Evolutionary conservation across 768 basidiomycete genomes (phyloP).

Genomic region (Panus rudis): DNA sequence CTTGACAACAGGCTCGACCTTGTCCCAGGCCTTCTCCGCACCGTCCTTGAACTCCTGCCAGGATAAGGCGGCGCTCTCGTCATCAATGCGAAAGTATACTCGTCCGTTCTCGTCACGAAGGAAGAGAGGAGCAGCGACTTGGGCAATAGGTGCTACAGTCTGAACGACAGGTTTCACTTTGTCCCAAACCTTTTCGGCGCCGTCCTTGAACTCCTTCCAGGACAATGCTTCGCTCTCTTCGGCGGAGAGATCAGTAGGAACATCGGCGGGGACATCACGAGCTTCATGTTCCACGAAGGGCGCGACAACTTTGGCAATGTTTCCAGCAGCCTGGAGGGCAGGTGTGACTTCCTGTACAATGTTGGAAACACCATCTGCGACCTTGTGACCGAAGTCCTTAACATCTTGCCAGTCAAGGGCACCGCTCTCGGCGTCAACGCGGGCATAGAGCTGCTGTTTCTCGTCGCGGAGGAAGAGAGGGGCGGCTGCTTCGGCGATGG

Average conservation of each 20-base stretch:
- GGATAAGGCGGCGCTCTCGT: not conserved
- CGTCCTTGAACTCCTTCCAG: not conserved
- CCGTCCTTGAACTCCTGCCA: not conserved
- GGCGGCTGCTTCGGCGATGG: no score
- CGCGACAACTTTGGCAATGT: not conserved
- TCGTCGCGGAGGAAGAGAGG: no score
- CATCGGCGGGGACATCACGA: not conserved
- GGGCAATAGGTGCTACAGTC: not conserved
- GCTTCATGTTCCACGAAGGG: not conserved
- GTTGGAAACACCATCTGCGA: no score
- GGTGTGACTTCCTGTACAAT: not conserved
- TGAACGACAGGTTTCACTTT: not conserved
- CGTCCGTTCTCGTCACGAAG: not conserved
- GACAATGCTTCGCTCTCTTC: not conserved
- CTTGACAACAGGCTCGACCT: no score
- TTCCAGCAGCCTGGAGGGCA: not conserved
- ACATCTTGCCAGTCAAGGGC: not conserved
- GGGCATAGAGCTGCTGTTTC: no score
- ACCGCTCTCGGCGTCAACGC: not conserved
- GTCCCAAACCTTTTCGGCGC: not conserved
- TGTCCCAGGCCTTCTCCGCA: no score
- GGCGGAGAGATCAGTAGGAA: not conserved
- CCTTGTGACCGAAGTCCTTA: conserved; percentile 1
- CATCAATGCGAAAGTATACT: not conserved
- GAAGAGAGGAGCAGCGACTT: not conserved